Percentiles rank a stretch among this genome's conserved stretches.
These are phyloP conservation scores for Plectosphaerella plurivora DNA, from an alignment of 2,329 filamentous ascomycete genomes.

Conservation along the genomic window DNA sequence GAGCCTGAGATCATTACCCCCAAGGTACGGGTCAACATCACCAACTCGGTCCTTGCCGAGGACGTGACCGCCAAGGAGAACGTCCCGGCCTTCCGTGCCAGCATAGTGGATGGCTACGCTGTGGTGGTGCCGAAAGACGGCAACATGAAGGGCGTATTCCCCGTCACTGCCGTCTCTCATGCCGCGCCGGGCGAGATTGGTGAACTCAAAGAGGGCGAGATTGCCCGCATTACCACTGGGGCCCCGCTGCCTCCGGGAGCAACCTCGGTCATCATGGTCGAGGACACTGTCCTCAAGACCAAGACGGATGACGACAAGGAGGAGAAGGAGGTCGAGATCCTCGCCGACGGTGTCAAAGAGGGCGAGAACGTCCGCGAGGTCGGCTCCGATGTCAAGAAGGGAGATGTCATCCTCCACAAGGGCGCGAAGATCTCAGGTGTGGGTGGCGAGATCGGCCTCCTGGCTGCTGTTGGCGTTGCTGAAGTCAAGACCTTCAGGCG, in stretches of 20 bases:
- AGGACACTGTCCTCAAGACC: constrained; percentile 76
- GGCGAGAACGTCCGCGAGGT: constrained; percentile 90
- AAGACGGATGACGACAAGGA: constrained; percentile 77
- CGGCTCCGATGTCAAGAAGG: constrained; percentile 77
- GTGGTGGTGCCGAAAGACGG: constrained; percentile 62
- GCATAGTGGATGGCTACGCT: constrained; percentile 96
- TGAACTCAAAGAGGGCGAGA: constrained; percentile 64
- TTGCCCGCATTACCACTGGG: constrained; percentile 90
- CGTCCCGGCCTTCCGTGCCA: constrained; percentile 90
- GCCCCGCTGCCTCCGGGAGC: constrained; percentile 85
- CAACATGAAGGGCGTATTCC: constrained; percentile 73
- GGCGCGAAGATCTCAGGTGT: constrained; percentile 82
- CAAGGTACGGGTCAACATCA: constrained; percentile 60
- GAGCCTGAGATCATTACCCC: constrained; percentile 49
- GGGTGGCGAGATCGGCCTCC: constrained; percentile 85
- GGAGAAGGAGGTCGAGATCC: constrained; percentile 82
- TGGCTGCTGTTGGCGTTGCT: constrained; percentile 76
- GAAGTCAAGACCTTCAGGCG: constrained; percentile 69
- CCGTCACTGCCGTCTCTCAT: constrained; percentile 82
- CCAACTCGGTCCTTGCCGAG: constrained; percentile 76
- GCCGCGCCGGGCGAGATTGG: constrained; percentile 68
- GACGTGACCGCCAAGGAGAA: constrained; percentile 76
- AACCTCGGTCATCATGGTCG: constrained; percentile 93
- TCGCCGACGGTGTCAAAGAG: constrained; percentile 67
- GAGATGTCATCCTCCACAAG: constrained; percentile 64